Conservation (phyloP, 2,329 filamentous ascomycete species). For the Fusarium ambrosium region DNA sequence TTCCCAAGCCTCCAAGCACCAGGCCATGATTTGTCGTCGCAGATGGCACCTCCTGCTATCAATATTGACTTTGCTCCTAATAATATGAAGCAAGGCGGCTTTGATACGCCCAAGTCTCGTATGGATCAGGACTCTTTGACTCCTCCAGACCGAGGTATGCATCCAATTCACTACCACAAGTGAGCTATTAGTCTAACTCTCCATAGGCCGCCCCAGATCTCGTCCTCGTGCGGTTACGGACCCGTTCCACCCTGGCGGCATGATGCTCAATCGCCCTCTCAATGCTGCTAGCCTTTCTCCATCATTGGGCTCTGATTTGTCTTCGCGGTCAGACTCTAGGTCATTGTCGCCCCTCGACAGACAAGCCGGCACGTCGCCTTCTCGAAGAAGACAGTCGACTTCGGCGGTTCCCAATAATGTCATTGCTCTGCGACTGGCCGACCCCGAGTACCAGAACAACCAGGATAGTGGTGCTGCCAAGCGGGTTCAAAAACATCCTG, state of each 20-base stretch:
- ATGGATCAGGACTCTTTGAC: slow-evolving; percentile 84
- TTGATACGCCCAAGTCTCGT: slow-evolving; percentile 69
- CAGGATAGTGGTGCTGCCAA: slow-evolving; percentile 74
- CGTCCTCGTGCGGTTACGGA: slow-evolving; percentile 71
- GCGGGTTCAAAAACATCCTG: slow-evolving; percentile 96
- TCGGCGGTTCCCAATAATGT: slow-evolving; percentile 73
- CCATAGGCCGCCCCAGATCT: slow-evolving; percentile 61
- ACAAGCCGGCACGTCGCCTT: slow-evolving; percentile 55
- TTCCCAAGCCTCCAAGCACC: slow-evolving; percentile 66
- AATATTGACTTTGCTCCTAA: slow-evolving; percentile 93
- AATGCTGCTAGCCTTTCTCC: slow-evolving; percentile 63
- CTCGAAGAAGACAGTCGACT: slow-evolving; percentile 70
- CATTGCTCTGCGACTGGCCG: slow-evolving; percentile 90
- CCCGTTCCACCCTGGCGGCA: slow-evolving; percentile 66
- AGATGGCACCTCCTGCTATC: slow-evolving; percentile 93
- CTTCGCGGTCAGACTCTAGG: slow-evolving; percentile 62
- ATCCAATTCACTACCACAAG: not conserved
- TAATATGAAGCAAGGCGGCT: slow-evolving; percentile 60
- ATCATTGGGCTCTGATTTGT: slow-evolving; percentile 61
- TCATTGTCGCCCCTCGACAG: slow-evolving; percentile 73
- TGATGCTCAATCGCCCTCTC: slow-evolving; percentile 56
- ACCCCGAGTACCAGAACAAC: slow-evolving; percentile 83
- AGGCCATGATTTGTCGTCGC: slow-evolving; percentile 71
- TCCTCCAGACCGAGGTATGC: slow-evolving; percentile 79
- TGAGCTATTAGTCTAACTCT: slow-evolving; percentile 31